Evolutionary conservation across 1,284 basidiomycete genomes (phyloP).

Genomic region (Termitomyces sp.): DNA sequence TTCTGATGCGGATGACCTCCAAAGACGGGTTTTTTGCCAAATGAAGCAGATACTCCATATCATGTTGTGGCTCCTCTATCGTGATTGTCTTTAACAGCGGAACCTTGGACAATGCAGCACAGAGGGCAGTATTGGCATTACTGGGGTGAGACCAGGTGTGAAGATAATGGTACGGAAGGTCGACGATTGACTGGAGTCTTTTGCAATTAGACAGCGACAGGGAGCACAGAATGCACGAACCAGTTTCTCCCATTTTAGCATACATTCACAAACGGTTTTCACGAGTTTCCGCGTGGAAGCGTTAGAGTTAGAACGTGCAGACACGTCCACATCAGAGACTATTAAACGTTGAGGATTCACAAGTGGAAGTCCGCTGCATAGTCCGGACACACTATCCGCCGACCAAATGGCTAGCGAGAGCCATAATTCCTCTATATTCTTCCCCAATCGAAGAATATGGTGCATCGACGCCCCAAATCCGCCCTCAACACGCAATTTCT

Average conservation of each 20-base stretch:
- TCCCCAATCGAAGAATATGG: slow-evolving; percentile 13
- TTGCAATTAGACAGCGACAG: not conserved
- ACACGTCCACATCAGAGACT: slow-evolving; percentile 2
- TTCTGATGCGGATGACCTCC: not conserved
- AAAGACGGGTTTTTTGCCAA: slow-evolving; percentile 2
- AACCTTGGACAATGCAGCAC: not conserved
- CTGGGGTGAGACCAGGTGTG: not conserved
- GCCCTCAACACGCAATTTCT: slow-evolving; percentile 26
- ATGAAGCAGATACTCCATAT: not conserved
- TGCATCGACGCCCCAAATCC: slow-evolving; percentile 19
- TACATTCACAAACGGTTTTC: slow-evolving; percentile 7
- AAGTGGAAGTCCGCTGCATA: slow-evolving; percentile 14
- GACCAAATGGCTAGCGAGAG: slow-evolving; percentile 19
- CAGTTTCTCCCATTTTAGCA: slow-evolving; percentile 16
- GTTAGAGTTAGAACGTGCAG: not conserved
- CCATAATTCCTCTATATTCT: slow-evolving; percentile 20
- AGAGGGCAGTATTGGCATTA: not conserved
- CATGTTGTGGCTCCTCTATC: slow-evolving; percentile 2
- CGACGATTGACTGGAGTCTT: not conserved
- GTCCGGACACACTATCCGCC: slow-evolving; percentile 17
- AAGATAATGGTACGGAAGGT: not conserved
- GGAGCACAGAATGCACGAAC: not conserved
- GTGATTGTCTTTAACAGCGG: slow-evolving; percentile 3
- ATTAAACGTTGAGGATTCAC: slow-evolving; percentile 16
- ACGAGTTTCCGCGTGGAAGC: slow-evolving; percentile 12